Evolutionary conservation across 1,284 basidiomycete species (phyloP).

Genomic region (Wolfiporia cocos): DNA sequence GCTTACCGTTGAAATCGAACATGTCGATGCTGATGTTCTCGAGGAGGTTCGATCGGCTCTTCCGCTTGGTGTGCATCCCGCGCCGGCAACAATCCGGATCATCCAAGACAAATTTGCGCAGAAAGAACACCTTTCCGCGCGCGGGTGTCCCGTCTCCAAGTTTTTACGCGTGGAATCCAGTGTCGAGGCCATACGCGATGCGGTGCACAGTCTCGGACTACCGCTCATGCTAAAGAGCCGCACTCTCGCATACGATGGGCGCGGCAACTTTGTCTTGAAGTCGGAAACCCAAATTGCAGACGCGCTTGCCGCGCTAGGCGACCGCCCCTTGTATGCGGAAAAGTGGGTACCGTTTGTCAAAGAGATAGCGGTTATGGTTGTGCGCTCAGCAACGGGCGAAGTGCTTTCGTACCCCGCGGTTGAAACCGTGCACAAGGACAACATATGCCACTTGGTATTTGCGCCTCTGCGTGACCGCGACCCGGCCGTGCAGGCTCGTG

Average conservation of each 20-base stretch:
- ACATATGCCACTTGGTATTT: slow-evolving; percentile 90
- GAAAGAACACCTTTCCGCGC: slow-evolving; percentile 69
- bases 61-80: slow-evolving; percentile 75
- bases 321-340: slow-evolving; percentile 84
- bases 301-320: slow-evolving; percentile 64
- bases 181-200: slow-evolving; percentile 48
- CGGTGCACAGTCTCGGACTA: slow-evolving; percentile 61
- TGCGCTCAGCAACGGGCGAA: slow-evolving; percentile 72
- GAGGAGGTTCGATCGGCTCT: slow-evolving; percentile 53
- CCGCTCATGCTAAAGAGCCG: slow-evolving; percentile 97
- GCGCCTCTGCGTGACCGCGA: slow-evolving; percentile 72
- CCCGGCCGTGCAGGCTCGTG: slow-evolving; percentile 52
- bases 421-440: slow-evolving; percentile 94
- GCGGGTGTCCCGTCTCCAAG: slow-evolving; percentile 68
- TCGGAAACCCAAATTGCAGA: slow-evolving; percentile 47
- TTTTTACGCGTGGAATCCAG: slow-evolving; percentile 60
- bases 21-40: slow-evolving; percentile 82
- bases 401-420: slow-evolving; percentile 88
- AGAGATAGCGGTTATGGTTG: slow-evolving; percentile 98
- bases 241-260: slow-evolving; percentile 93
- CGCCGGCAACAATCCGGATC: slow-evolving; percentile 76
- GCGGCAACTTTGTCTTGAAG: slow-evolving; percentile 85
- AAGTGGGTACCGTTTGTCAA: slow-evolving; percentile 88
- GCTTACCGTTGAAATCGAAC: slow-evolving; percentile 96
- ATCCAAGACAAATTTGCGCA: slow-evolving; percentile 97